phyloP scores from a whole-genome alignment of 2,329 filamentous ascomycete genomes.

The Hymenoscyphus albidus region DNA sequence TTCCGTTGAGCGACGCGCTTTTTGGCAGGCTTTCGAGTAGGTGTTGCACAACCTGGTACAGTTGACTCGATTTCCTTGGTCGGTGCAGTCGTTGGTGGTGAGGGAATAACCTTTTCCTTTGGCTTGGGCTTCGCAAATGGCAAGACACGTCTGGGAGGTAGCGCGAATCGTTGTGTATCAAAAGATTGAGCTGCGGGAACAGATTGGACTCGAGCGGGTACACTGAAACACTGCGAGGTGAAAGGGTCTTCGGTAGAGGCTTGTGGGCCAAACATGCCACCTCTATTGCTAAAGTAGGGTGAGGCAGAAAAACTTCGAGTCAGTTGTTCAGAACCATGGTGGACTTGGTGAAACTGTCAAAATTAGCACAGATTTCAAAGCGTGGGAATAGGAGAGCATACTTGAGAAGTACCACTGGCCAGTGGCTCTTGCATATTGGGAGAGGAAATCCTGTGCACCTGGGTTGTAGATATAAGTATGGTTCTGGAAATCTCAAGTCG shows the following conservation, averaged over 20 bases:
- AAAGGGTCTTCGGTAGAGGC: constrained; percentile 6
- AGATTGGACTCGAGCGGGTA: neutral
- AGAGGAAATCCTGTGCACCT: neutral
- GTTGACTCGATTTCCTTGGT: neutral
- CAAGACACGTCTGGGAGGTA: neutral
- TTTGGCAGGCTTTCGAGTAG: constrained; percentile 16
- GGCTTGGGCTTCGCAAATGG: neutral
- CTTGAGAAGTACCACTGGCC: neutral
- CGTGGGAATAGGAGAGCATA: neutral
- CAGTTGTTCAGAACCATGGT: neutral
- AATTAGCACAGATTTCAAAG: neutral
- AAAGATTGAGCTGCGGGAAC: neutral
- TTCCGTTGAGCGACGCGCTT: constrained; percentile 20
- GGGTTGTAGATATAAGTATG: neutral
- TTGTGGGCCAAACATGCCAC: neutral
- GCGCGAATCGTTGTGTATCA: neutral
- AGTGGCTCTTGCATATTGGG: neutral
- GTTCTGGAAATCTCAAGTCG: neutral
- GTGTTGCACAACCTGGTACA: constrained; percentile 1
- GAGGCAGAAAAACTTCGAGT: constrained; percentile 5
- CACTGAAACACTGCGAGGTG: neutral
- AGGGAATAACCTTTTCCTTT: neutral
- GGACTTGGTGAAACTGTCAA: neutral
- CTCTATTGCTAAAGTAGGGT: constrained; percentile 2
- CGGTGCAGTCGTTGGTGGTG: neutral